Base-by-base conservation (phyloP, 495 filamentous ascomycete genomes). In the Penicillium riverlandense region DNA sequence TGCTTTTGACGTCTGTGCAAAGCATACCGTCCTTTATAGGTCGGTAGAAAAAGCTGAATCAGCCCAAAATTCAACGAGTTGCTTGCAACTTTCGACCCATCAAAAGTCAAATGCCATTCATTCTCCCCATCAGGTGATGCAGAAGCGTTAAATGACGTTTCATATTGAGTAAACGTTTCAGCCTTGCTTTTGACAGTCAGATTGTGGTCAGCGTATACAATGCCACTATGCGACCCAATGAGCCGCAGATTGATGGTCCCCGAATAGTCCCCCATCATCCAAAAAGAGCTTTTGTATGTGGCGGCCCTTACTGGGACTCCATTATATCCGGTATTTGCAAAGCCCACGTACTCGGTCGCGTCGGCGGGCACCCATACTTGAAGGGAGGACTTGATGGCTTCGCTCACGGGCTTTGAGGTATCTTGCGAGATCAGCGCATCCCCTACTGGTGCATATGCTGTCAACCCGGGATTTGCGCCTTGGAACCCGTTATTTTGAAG, bases 401-500 rank as follows among this genome's bases (percentile, higher is more conserved):
- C 11, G 69, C 54, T 36, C 74, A 86, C 36, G 73, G 69, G 57
- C n/a, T 45, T 22, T 69, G 75, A 47, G 8, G 68, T 61, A 44
- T 79, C 65, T 22, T 84, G 63, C 6, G 61, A 64, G 29, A 86
- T 66, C 10, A 52, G 47, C 10, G 70, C 72, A 15, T 62, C 66
- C 22, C 73, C 73, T 32, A 86, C 62, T 8, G 78, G 49, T 13
- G 69, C 61, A 72, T 83, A 86, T 7, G 54, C 69, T 1, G 74
- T 71, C 14, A 83, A 61, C 8, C 66, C 70, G 6, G 66, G 57
- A 3, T 48, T 67, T 7, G 57, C 60, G 10, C 77, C 78, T 54
- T 83, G 78, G 43, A 90, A 88, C n/a, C 83, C 85, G 38, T 84
- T 77, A 60, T 89, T 89, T 28, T 69, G 70, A 27, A 88, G 79